Percentiles rank a stretch among this genome's conserved stretches.
Evolutionary conservation across 192 early-diverging fungal species (phyloP).

Genomic region (Gigaspora rosea): DNA sequence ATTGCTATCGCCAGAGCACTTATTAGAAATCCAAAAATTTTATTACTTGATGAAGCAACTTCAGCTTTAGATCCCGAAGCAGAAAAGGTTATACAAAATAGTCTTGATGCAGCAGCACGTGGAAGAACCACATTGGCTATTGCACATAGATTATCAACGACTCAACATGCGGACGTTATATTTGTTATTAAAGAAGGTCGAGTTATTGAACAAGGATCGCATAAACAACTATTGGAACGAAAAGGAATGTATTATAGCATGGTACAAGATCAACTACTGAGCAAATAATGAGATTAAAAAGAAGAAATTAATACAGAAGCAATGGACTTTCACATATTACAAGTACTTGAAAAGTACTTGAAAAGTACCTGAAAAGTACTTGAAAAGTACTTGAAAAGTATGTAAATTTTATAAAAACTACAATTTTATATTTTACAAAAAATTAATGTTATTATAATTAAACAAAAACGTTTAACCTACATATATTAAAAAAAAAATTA

Average conservation of each 20-base stretch:
- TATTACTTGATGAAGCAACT: slow-evolving; percentile 86
- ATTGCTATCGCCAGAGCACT: no score
- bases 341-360: no score
- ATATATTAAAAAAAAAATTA: no score
- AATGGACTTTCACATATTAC: no score
- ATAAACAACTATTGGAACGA: slow-evolving; percentile 69
- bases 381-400: no score
- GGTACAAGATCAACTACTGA: slow-evolving; percentile 55
- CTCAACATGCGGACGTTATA: slow-evolving; percentile 75
- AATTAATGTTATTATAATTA: no score
- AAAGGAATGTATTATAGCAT: slow-evolving; percentile 61
- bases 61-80: slow-evolving; percentile 71
- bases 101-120: slow-evolving; percentile 66
- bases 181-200: slow-evolving; percentile 76
- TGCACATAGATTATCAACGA: slow-evolving; percentile 73
- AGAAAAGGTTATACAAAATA: slow-evolving; percentile 71
- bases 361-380: no score
- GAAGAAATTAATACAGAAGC: no score
- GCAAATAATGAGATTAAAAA: no score
- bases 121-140: slow-evolving; percentile 76
- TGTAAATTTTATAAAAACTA: no score
- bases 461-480: no score
- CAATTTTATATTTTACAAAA: no score
- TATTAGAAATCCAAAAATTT: slow-evolving; percentile 63
- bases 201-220: slow-evolving; percentile 75